Evolutionary conservation across 1,284 basidiomycete species (phyloP).

Genomic region (Trametes pubescens): DNA sequence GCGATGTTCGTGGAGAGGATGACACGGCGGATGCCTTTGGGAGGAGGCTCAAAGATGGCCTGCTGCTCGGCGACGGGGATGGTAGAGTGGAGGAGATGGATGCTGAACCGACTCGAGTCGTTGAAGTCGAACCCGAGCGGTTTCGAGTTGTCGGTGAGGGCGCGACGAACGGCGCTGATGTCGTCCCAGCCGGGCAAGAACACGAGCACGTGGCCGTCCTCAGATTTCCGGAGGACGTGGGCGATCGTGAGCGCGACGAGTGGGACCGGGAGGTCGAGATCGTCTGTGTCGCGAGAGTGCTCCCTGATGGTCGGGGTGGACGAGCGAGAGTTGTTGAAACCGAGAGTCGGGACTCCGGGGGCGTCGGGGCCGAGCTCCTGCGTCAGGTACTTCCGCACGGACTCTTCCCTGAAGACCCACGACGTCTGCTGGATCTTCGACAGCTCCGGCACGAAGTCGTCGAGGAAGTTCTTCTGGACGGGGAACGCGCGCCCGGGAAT

Average conservation of each 20-base stretch:
- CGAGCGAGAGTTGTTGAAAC: conserved; percentile 16
- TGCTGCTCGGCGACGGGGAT: conserved; percentile 93
- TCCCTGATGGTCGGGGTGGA: conserved; percentile 29
- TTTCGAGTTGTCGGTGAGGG: conserved; percentile 60
- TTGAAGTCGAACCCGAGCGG: conserved; percentile 68
- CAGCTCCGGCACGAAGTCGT: conserved; percentile 76
- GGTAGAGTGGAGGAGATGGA: conserved; percentile 93
- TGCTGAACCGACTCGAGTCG: conserved; percentile 66
- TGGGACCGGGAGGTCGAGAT: conserved; percentile 85
- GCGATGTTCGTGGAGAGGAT: conserved; percentile 97
- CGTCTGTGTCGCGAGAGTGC: conserved; percentile 54
- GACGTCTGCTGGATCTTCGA: conserved; percentile 42
- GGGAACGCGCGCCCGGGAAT: conserved; percentile 95
- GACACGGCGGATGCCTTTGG: conserved; percentile 81
- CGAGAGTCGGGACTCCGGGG: conserved; percentile 25
- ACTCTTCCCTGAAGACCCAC: conserved; percentile 82
- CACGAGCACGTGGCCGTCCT: conserved; percentile 91
- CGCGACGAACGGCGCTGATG: conserved; percentile 82
- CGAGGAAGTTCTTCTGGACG: conserved; percentile 84
- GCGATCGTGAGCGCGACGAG: conserved; percentile 87
- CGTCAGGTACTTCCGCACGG: conserved; percentile 80
- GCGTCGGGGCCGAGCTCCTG: conserved; percentile 68
- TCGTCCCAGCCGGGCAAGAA: conserved; percentile 96
- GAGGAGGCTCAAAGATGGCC: conserved; percentile 87
- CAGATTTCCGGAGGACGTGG: conserved; percentile 78